Evolutionary conservation across 176 grass and related monocot species (phyloP).

Genomic region (Oryza coarctata): DNA sequence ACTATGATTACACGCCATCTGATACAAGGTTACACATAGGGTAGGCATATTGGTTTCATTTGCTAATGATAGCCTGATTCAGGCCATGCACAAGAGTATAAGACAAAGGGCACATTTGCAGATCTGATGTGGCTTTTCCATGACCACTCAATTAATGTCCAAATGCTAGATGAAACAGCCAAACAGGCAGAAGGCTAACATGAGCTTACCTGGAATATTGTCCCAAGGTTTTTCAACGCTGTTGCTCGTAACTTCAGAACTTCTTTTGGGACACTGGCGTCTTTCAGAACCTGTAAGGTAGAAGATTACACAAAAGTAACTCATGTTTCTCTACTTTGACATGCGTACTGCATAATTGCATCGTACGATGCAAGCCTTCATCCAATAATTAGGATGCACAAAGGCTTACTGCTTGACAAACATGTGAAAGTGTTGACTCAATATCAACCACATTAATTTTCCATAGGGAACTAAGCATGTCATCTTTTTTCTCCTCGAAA

Average conservation of each 20-base stretch:
- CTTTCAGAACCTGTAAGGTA: constrained; percentile 76
- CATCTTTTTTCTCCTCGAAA: constrained; percentile 92
- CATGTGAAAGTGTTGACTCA: constrained; percentile 73
- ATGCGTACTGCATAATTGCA: neutral
- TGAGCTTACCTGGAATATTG: constrained; percentile 79
- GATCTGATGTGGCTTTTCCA: neutral
- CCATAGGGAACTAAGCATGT: constrained; percentile 84
- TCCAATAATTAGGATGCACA: neutral
- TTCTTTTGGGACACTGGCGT: constrained; percentile 72
- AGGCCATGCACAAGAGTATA: neutral
- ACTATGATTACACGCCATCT: too few species aligned
- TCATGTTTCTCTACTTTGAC: neutral
- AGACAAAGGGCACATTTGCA: neutral
- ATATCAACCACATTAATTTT: constrained; percentile 99
- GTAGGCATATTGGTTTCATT: neutral
- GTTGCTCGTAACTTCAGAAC: constrained; percentile 71
- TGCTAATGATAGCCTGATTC: neutral
- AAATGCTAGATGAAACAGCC: neutral
- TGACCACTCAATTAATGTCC: neutral
- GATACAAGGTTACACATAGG: neutral
- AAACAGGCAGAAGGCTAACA: neutral
- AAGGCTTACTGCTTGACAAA: constrained; percentile 78
- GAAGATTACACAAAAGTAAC: neutral
- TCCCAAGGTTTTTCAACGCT: constrained; percentile 89
- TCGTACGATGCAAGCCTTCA: neutral